Base-by-base conservation (phyloP, 495 filamentous ascomycete species). In the Haplographium delicatum region DNA sequence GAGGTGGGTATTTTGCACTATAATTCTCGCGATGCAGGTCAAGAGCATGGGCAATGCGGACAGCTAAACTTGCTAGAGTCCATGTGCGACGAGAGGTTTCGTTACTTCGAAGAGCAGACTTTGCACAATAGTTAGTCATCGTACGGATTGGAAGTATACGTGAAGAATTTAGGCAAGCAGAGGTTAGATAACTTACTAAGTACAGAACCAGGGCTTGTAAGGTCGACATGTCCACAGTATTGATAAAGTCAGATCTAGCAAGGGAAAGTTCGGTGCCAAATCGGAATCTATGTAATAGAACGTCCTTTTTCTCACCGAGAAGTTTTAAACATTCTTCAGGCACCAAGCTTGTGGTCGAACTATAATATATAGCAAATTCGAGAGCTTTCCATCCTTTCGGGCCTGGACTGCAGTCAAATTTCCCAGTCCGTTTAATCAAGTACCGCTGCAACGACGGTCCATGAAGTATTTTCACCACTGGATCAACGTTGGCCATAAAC, bases 41-140 rank as follows among this genome's bases (percentile, higher is more conserved):
- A 20, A 93, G 63, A 2, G 81, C 79, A 51, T 90, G 84, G n/a
- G 83, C 86, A 56, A 94, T 83, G 11, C 89, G 82, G 33, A 91
- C 74, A n/a, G 83, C 74, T 5, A 94, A 65, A 7, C 79, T 79
- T 13, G 75, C 80, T 62, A 89, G 73, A 11, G 82, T 76, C 78
- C 82, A 88, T 23, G 69, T 23, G 8, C 18, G 35, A 20, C 10
- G 31, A 13, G 9, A 44, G 19, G 13, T 20, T 37, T 24, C 25
- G 37, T 31, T 26, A 6, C 20, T 11, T 31, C 48, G 48, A 23
- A 44, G 24, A 30, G 24, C 31, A 15, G 20, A 38, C n/a, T 40
- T 35, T 2, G 31, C 11, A 38, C 37, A 18, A 23, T 31, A 44
- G 41, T 3, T 1, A 23, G 11, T 10, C 24, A 9, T 25, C 13